Conservation (phyloP, 2,329 filamentous ascomycete species). For the Arthrobotrys entomopaga region DNA sequence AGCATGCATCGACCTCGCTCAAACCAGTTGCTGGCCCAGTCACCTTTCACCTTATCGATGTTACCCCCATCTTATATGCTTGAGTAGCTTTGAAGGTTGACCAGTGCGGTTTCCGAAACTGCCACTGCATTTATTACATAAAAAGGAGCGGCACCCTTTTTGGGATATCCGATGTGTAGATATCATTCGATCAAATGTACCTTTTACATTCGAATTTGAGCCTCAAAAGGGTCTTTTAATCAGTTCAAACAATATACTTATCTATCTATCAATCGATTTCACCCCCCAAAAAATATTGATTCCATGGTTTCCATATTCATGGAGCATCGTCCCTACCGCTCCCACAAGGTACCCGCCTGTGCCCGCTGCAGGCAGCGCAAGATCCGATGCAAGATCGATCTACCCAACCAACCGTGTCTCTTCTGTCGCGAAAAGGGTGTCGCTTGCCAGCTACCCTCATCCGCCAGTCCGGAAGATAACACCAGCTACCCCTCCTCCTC, state of each 20-base stretch:
- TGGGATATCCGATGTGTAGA: background rate
- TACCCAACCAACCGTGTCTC: slow-evolving; percentile 67
- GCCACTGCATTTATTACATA: slow-evolving; percentile 6
- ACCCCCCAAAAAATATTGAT: background rate
- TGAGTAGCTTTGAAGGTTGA: no score
- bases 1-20: slow-evolving; percentile 11
- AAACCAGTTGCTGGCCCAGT: background rate
- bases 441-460: slow-evolving; percentile 63
- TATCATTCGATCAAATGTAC: no score
- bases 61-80: background rate
- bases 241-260: background rate
- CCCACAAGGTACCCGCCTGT: slow-evolving; percentile 72
- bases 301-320: slow-evolving; percentile 44
- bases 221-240: background rate
- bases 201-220: background rate
- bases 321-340: slow-evolving; percentile 68
- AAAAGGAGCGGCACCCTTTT: slow-evolving; percentile 1
- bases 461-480: background rate
- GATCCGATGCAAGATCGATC: slow-evolving; percentile 71
- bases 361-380: slow-evolving; percentile 71
- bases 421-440: slow-evolving; percentile 70
- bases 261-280: background rate
- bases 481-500: slow-evolving; percentile 17
- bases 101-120: no score
- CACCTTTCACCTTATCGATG: background rate